A percentile compares a stretch with the other conserved stretches of the same genome.
These are phyloP conservation scores for Vitis labrusca DNA, from an alignment of 164 flowering plant species.

Conservation along the genomic window DNA sequence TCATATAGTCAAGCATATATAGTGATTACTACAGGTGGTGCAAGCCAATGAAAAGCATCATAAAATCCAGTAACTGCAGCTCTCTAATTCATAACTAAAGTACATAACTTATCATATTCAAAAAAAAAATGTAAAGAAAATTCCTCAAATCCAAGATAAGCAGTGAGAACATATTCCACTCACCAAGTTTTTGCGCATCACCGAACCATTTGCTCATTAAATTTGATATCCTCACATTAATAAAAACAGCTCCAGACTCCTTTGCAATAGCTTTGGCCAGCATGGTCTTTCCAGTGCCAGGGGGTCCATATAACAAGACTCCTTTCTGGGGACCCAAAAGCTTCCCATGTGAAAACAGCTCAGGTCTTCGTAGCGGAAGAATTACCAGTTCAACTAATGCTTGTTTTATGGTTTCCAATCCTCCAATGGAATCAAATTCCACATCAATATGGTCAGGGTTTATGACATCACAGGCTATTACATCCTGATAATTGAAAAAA, in stretches of 20 bases:
- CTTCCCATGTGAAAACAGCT: conserved; percentile 71
- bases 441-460: conserved; percentile 86
- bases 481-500: conserved; percentile 49
- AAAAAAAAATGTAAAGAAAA: not conserved
- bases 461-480: conserved; percentile 89
- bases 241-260: conserved; percentile 90
- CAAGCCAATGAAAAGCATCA: not conserved
- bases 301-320: conserved; percentile 77
- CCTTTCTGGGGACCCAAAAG: conserved; percentile 89
- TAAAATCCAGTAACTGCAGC: too few relatives aligned
- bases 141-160: not conserved
- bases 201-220: conserved; percentile 98
- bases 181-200: conserved; percentile 93
- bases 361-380: conserved; percentile 77
- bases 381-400: conserved; percentile 71
- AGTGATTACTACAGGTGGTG: not conserved
- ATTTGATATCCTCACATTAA: conserved; percentile 80
- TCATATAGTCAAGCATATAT: too few relatives aligned
- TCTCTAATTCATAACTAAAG: too few relatives aligned
- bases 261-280: conserved; percentile 92
- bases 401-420: conserved; percentile 71
- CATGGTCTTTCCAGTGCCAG: conserved; percentile 85
- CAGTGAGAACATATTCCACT: conserved; percentile 15
- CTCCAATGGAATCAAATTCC: conserved; percentile 79
- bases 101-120: too few relatives aligned